Evolutionary conservation across 176 grass and related monocot genomes (phyloP).

Genomic region (Paspalum notatum): DNA sequence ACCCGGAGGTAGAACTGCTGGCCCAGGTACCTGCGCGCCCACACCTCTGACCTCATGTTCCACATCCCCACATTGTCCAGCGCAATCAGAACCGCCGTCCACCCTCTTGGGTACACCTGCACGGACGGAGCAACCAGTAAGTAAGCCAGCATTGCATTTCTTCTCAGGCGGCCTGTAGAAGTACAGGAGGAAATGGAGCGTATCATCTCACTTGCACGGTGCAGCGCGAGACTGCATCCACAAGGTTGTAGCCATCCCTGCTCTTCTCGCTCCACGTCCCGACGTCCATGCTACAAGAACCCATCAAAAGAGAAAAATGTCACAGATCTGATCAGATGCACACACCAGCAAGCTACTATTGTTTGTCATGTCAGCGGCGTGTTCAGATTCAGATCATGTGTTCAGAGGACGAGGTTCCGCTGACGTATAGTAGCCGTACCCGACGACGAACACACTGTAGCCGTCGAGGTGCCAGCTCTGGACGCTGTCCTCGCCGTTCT

Average conservation of each 20-base stretch:
- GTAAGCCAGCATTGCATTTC: too few species aligned
- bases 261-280: slow-evolving; percentile 66
- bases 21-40: slow-evolving; percentile 68
- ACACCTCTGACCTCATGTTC: slow-evolving; percentile 77
- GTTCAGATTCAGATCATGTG: too few species aligned
- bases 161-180: too few species aligned
- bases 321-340: neutral
- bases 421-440: slow-evolving; percentile 56
- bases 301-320: neutral
- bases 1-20: slow-evolving; percentile 90
- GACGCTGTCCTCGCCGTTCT: slow-evolving; percentile 61
- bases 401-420: too few species aligned
- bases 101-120: slow-evolving; percentile 73
- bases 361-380: neutral
- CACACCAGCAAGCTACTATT: neutral
- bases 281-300: slow-evolving; percentile 64
- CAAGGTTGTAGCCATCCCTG: slow-evolving; percentile 78
- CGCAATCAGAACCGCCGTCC: slow-evolving; percentile 65
- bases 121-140: neutral
- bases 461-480: slow-evolving; percentile 95
- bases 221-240: slow-evolving; percentile 73
- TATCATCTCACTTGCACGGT: slow-evolving; percentile 64
- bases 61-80: slow-evolving; percentile 87
- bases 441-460: slow-evolving; percentile 80
- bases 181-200: too few species aligned